These are phyloP conservation scores for Nakazawaea siamensis DNA, from an alignment of 805 yeast species.

Conservation along the genomic window DNA sequence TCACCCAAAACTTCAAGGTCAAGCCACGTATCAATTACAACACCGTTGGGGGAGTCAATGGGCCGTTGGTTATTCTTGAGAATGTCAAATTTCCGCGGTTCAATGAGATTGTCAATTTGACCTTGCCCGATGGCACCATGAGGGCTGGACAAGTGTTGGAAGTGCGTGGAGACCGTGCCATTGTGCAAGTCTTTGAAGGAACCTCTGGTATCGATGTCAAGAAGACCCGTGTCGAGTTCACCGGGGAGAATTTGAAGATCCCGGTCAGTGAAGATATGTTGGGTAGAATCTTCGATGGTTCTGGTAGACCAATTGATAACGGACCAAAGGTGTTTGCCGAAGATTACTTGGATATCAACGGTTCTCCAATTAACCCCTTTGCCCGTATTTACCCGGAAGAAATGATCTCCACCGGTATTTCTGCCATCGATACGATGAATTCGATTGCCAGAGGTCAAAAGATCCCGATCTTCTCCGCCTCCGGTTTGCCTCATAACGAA, in stretches of 20 bases:
- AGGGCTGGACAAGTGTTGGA: conserved; percentile 98
- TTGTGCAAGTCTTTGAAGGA: conserved; percentile 99
- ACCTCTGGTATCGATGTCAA: conserved; percentile 98
- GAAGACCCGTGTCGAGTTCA: conserved; percentile 94
- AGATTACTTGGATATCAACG: conserved; percentile 96
- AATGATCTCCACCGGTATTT: conserved; percentile 98
- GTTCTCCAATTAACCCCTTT: conserved; percentile 96
- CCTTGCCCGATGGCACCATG: conserved; percentile 88
- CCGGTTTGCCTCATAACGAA: conserved; percentile 99
- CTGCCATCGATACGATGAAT: conserved; percentile 98
- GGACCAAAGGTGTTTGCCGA: conserved; percentile 99
- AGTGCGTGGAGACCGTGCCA: conserved; percentile 93
- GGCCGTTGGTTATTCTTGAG: conserved; percentile 89
- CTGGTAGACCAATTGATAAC: conserved; percentile 96
- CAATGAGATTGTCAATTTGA: conserved; percentile 94
- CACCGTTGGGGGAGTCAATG: conserved; percentile 97
- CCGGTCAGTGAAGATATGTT: conserved; percentile 95
- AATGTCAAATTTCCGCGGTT: conserved; percentile 84
- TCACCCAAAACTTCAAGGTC: conserved; percentile 81
- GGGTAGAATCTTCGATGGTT: conserved; percentile 98
- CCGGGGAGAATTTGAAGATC: conserved; percentile 88
- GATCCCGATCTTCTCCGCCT: conserved; percentile 97
- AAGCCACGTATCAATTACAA: conserved; percentile 89
- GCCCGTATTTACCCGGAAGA: conserved; percentile 99
- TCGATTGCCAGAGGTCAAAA: conserved; percentile 99